phyloP scores from a whole-genome alignment of 352 stramenopile genomes.

The Globisporangium cederbergense region DNA sequence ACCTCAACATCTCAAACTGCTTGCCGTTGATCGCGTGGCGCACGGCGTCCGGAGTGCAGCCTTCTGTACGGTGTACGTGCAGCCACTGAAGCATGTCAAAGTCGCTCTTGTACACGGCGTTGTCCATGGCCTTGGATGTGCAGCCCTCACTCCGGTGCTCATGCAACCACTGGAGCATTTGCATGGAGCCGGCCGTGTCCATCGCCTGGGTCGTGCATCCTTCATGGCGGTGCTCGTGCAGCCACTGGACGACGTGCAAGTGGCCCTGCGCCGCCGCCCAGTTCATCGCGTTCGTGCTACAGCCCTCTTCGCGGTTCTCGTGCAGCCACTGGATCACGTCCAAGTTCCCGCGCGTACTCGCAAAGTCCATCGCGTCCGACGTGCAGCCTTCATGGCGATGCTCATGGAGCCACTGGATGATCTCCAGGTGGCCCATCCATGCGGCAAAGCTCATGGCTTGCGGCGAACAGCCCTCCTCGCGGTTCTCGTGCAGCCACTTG shows the following conservation, averaged over 20 bases:
- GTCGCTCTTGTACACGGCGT: conserved; percentile 21
- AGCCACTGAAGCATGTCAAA: conserved; percentile 26
- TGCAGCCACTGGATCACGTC: conserved; percentile 19
- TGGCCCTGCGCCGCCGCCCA: conserved; percentile 18
- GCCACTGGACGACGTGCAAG: conserved; percentile 24
- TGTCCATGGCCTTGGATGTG: conserved; percentile 27
- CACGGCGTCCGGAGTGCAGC: conserved; percentile 7
- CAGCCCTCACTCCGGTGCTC: conserved; percentile 18
- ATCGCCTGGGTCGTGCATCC: conserved; percentile 21
- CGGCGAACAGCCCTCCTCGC: conserved; percentile 25
- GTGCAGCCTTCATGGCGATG: conserved; percentile 60
- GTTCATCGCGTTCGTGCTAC: conserved; percentile 23
- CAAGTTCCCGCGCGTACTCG: conserved; percentile 17
- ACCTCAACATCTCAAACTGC: conserved; percentile 16
- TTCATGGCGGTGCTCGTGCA: conserved; percentile 19
- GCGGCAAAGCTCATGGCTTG: conserved; percentile 12
- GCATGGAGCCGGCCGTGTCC: conserved; percentile 17
- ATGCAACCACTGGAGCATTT: conserved; percentile 19
- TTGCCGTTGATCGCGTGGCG: conserved; percentile 12
- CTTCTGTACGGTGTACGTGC: conserved; percentile 14
- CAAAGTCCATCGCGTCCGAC: conserved; percentile 50
- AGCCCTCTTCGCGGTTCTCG: conserved; percentile 16
- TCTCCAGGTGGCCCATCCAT: conserved; percentile 40
- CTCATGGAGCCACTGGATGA: conserved; percentile 58
- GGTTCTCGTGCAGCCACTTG: conserved; percentile 38